Evolutionary conservation across 1,284 basidiomycete genomes (phyloP).

Genomic region (Hypsizygus ulmarius): DNA sequence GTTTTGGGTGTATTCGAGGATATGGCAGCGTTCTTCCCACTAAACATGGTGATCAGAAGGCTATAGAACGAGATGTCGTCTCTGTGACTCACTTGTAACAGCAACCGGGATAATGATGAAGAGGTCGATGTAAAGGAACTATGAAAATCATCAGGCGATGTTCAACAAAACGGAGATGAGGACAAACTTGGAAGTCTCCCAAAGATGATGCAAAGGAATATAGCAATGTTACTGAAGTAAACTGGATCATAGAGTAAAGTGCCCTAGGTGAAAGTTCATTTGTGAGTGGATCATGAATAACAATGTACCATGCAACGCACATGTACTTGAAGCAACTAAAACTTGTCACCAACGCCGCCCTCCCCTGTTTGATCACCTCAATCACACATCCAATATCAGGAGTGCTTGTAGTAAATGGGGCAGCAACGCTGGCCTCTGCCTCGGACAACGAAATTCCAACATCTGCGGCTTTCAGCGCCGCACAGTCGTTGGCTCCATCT

Average conservation of each 20-base stretch:
- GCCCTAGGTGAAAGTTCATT: conserved; percentile 52
- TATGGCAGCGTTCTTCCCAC: conserved; percentile 95
- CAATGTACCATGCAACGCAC: conserved; percentile 46
- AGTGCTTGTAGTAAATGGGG: conserved; percentile 92
- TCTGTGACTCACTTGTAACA: conserved; percentile 73
- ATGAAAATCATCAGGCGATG: conserved; percentile 14
- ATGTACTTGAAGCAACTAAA: conserved; percentile 99
- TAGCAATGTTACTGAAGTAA: conserved; percentile 84
- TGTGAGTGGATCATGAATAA: background rate
- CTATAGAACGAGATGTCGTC: conserved; percentile 4
- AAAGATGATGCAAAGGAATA: conserved; percentile 97
- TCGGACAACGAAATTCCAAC: conserved; percentile 97
- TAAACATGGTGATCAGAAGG: conserved; percentile 29
- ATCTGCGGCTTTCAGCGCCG: conserved; percentile 97
- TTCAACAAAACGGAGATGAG: conserved; percentile 1
- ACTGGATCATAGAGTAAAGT: conserved; percentile 88
- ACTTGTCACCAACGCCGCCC: conserved; percentile 93
- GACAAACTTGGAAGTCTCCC: conserved; percentile 88
- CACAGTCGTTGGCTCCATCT: conserved; percentile 98
- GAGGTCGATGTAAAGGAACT: conserved; percentile 97
- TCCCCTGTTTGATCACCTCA: conserved; percentile 94
- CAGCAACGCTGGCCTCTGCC: conserved; percentile 98
- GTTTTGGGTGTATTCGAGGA: conserved; percentile 82
- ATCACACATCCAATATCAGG: conserved; percentile 97
- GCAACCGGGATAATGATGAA: conserved; percentile 98